Conservation (phyloP, 768 basidiomycete species). For the Stropharia rugosoannulata region DNA sequence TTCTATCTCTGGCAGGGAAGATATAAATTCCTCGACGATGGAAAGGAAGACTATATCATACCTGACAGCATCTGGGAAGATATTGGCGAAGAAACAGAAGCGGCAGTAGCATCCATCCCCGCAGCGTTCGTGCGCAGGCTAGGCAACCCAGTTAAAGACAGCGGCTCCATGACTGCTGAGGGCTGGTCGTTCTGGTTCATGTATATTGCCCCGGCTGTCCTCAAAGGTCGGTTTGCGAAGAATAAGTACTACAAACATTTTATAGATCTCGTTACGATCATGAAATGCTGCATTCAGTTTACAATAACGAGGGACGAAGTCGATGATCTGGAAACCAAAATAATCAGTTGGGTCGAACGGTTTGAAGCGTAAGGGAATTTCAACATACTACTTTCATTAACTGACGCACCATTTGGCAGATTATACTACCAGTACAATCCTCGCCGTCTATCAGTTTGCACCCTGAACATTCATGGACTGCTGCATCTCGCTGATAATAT, state of each 20-base stretch:
- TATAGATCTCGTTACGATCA: constrained; percentile 29
- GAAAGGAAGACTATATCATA: constrained; percentile 26
- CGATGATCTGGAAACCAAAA: constrained; percentile 19
- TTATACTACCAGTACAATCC: constrained; percentile 30
- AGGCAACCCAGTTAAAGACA: constrained; percentile 25
- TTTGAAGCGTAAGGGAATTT: constrained; percentile 41
- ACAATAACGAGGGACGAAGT: constrained; percentile 24
- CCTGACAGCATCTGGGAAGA: constrained; percentile 25
- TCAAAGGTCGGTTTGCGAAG: constrained; percentile 25
- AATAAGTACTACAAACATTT: constrained; percentile 37
- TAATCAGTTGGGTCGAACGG: constrained; percentile 33
- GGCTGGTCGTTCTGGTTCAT: constrained; percentile 36
- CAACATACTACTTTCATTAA: too few species aligned
- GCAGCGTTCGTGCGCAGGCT: constrained; percentile 26
- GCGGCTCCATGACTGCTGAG: constrained; percentile 31
- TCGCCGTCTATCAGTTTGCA: constrained; percentile 25
- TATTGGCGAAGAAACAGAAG: constrained; percentile 32
- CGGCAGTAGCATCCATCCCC: constrained; percentile 27
- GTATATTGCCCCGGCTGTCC: constrained; percentile 36
- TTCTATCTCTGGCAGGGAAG: constrained; percentile 37
- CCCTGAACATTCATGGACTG: constrained; percentile 30
- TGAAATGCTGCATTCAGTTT: constrained; percentile 33
- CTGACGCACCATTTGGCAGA: constrained; percentile 15
- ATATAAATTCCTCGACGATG: constrained; percentile 35
- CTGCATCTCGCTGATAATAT: constrained; percentile 32